Evolutionary conservation across 2,329 filamentous ascomycete genomes (phyloP), one percentile per base, ranked within the genome.

Genomic region (Eutypa lata): DNA sequence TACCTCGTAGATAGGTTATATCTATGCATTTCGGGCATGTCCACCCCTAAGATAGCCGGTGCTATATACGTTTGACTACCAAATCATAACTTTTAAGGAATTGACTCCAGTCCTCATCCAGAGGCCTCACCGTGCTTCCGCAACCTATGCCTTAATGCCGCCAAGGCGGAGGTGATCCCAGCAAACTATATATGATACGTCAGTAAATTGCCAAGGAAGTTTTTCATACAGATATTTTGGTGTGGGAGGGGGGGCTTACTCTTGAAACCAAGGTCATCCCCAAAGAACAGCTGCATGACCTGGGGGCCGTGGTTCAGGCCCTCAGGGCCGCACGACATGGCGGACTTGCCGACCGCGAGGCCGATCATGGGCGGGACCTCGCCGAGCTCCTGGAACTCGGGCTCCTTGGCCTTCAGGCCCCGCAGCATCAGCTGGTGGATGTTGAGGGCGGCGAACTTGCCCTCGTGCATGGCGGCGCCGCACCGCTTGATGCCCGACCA

Each of bases 401-500:
- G 76, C 37, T 66, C 63, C 18, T 61, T 66, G 22, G 64, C 69
- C 0, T 70, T 66, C 22, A 71, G 59, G 49, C 75, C 67, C 50
- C 72, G 64, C 44, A 82, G 67, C 65, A 89, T 83, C 22, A 76
- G 72, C 69, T 87, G 81, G 70, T 89, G 80, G 50, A 88, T 79
- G 65, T 92, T 92, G 50, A 78, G 70, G 7, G 83, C 88, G 3
- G 81, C 81, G 55, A 80, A 76, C 62, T 85, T 81, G 37, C 88
- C 89, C 76, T 86, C 84, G 64, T 88, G 82, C 80, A 92, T 89
- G 33, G 89, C 89, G 16, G 77, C 82, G 22, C 89, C 89, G 61
- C 86, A 90, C 44, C 89, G 86, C 75, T 91, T 92, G 73, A 93
- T 91, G 43, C 88, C 89, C 0, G 86, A 81, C 89, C 89, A 92